Base-by-base conservation (phyloP, 441 rosid species). In the Hura crepitans region DNA sequence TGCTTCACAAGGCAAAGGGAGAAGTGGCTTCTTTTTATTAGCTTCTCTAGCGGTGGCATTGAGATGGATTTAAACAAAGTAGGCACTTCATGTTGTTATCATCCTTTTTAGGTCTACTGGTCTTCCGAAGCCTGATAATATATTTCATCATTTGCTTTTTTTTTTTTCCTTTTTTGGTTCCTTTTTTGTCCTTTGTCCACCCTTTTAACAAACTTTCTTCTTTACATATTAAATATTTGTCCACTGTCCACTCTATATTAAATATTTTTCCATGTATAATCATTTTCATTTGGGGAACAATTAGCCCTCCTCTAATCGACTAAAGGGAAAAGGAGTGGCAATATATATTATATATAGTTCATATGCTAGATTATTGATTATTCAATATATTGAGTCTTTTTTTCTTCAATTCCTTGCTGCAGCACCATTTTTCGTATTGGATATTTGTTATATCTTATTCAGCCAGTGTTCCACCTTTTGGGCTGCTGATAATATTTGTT, bases 11-110 rank as follows among this genome's bases (percentile, higher is more conserved):
- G 49, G 63, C 62, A n/a, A 62, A 20, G 65, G 64, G 57, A 63
- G 71, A 78, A 65, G 62, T 70, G 75, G 82, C 76, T 63, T 70
- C 57, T 56, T 69, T 78, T 68, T 67, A 18, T 55, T 56, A 72
- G 78, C 77, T 72, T 66, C n/a, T n/a, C 77, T 66, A 49, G 25
- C 30, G 13, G 74, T 59, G 43, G 63, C 22, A 35, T 59, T 59
- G 64, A 75, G 78, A 46, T 67, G 78, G 76, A 35, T 35, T 35
- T 35, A 35, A n/a, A 35, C 39, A 2, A 35, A 35, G 39, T 35
- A 35, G 39, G 39, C 4, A 35, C 39, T 35, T 35, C 39, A 35
- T 35, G 39, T 1, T 35, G 39, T 35, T 35, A 35, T 4, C 6
- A 5, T 35, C 39, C 39, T 35, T 35, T 3, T 0, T 5, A 35